Conservation (phyloP, 2,329 filamentous ascomycete genomes). For the Fusarium irregulare region DNA sequence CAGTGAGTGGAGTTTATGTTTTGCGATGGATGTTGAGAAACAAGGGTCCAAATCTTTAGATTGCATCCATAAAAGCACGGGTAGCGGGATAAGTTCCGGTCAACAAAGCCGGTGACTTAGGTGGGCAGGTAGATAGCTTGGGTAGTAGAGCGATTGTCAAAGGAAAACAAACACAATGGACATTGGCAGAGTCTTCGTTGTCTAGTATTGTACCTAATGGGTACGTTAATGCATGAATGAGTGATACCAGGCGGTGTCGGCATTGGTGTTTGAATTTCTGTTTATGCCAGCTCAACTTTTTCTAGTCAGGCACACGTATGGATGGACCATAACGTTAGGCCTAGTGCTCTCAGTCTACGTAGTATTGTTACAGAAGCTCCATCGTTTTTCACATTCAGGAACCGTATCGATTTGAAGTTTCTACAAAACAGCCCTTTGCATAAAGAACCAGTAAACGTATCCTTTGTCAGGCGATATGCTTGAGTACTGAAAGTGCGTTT, state of each 20-base stretch:
- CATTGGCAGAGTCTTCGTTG: background rate
- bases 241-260: background rate
- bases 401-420: background rate
- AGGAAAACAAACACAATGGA: background rate
- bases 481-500: background rate
- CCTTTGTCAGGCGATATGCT: background rate
- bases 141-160: background rate
- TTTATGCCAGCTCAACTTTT: background rate
- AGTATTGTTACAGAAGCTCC: background rate
- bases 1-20: constrained; percentile 13
- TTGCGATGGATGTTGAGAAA: constrained; percentile 8
- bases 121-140: background rate
- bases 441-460: background rate
- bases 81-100: background rate
- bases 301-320: background rate
- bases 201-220: background rate
- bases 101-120: background rate
- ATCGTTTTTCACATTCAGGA: background rate
- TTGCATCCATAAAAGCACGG: background rate
- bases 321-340: background rate
- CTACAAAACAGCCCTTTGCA: background rate
- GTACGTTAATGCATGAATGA: background rate
- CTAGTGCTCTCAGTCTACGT: background rate
- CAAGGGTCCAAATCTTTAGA: constrained; percentile 23
- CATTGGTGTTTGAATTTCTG: constrained; percentile 1